Conservation (phyloP, 2,329 filamentous ascomycete species). For the Xylariaceae sp. region DNA sequence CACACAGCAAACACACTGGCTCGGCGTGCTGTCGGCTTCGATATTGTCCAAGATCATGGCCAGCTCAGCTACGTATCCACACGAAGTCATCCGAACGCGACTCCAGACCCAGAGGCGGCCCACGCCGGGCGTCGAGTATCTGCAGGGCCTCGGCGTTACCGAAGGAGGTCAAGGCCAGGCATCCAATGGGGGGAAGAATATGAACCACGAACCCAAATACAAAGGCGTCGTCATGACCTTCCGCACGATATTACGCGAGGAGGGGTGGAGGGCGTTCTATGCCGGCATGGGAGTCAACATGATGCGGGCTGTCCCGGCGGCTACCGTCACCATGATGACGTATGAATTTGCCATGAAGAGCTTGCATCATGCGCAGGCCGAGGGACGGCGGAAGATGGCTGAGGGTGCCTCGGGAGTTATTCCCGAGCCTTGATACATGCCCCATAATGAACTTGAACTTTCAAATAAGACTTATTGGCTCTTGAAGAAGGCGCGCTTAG, state of each 20-base stretch:
- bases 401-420: background rate
- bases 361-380: conserved; percentile 43
- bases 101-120: conserved; percentile 89
- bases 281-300: conserved; percentile 97
- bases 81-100: conserved; percentile 91
- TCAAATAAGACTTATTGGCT: too few species aligned
- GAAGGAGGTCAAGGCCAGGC: conserved; percentile 46
- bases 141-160: conserved; percentile 49
- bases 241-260: conserved; percentile 80
- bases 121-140: conserved; percentile 51
- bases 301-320: conserved; percentile 90
- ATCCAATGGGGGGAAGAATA: conserved; percentile 21
- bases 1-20: conserved; percentile 66
- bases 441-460: too few species aligned
- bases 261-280: conserved; percentile 96
- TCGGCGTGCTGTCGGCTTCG: conserved; percentile 82
- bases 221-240: conserved; percentile 78
- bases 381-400: conserved; percentile 36
- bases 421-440: too few species aligned
- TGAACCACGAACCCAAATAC: conserved; percentile 52
- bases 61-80: conserved; percentile 92
- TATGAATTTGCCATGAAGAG: conserved; percentile 75
- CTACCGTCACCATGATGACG: conserved; percentile 95
- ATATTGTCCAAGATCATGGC: conserved; percentile 93
- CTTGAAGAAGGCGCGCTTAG: too few species aligned